Percentiles rank a stretch among this genome's conserved stretches.
Evolutionary conservation across 768 basidiomycete genomes (phyloP).

Genomic region (Amanita fuliginea): DNA sequence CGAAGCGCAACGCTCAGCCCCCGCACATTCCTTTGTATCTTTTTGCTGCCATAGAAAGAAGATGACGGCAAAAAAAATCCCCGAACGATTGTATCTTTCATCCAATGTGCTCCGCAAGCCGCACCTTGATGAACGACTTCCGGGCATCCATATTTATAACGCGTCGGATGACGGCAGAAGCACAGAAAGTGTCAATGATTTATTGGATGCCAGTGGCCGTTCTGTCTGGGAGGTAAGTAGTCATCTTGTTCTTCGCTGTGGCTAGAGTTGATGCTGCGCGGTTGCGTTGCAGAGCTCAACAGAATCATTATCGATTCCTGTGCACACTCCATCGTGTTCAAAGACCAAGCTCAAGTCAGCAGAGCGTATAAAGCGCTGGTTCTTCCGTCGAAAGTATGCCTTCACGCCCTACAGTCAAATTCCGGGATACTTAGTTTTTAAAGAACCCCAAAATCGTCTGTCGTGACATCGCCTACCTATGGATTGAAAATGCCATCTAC

Average conservation of each 20-base stretch:
- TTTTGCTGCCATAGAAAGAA: neutral
- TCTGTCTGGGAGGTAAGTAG: neutral
- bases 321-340: too few relatives aligned
- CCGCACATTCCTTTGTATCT: neutral
- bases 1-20: neutral
- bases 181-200: neutral
- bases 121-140: neutral
- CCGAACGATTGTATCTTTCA: neutral
- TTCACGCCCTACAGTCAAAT: neutral
- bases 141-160: neutral
- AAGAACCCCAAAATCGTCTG: neutral
- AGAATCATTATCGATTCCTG: neutral
- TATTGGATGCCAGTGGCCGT: neutral
- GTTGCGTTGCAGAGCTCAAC: neutral
- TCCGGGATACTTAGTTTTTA: neutral
- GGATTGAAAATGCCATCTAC: neutral
- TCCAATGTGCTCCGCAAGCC: neutral
- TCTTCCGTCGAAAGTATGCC: slow-evolving; percentile 2
- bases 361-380: neutral
- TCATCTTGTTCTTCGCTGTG: neutral
- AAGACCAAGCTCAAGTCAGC: neutral
- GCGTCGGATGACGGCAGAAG: neutral
- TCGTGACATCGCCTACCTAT: neutral
- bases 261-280: neutral
- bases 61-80: neutral